Conservation (phyloP, 2,329 filamentous ascomycete genomes). For the Sordariomycetes sp. region DNA sequence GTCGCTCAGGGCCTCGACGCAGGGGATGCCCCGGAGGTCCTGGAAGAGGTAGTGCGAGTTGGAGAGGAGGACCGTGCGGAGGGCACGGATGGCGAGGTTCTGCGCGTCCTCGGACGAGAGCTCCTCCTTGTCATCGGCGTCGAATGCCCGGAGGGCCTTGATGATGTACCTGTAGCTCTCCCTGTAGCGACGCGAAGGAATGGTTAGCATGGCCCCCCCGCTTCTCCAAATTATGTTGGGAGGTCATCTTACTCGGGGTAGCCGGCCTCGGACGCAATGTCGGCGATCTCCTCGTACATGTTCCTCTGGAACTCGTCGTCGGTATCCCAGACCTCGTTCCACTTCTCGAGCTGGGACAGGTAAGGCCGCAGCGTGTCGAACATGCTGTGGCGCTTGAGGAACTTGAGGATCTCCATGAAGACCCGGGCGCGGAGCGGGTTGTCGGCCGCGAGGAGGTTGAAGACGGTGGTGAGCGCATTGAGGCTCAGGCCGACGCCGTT, state of each 20-base stretch:
- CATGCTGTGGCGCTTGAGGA: slow-evolving; percentile 61
- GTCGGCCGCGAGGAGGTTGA: slow-evolving; percentile 75
- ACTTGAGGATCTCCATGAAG: slow-evolving; percentile 74
- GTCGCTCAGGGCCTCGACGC: slow-evolving; percentile 75
- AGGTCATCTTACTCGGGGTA: slow-evolving; percentile 55
- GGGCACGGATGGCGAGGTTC: slow-evolving; percentile 41
- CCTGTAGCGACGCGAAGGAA: slow-evolving; percentile 16
- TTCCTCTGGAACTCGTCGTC: slow-evolving; percentile 73
- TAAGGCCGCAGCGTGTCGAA: slow-evolving; percentile 79
- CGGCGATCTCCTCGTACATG: slow-evolving; percentile 70
- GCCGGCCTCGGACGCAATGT: slow-evolving; percentile 64
- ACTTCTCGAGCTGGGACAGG: slow-evolving; percentile 67
- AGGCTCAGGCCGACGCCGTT: slow-evolving; percentile 80
- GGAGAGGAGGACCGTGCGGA: slow-evolving; percentile 39
- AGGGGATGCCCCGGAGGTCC: slow-evolving; percentile 69
- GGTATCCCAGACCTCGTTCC: slow-evolving; percentile 73
- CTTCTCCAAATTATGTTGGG: background rate
- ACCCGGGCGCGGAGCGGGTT: slow-evolving; percentile 81
- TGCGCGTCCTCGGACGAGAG: slow-evolving; percentile 46
- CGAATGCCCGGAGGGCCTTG: slow-evolving; percentile 48
- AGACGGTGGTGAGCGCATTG: slow-evolving; percentile 84
- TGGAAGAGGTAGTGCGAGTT: slow-evolving; percentile 56
- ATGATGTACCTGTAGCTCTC: slow-evolving; percentile 55
- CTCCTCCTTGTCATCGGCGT: slow-evolving; percentile 39
- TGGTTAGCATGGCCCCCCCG: slow-evolving; percentile 3